These are phyloP conservation scores for Vitis cinerea DNA, from an alignment of 164 flowering plant species.

Conservation along the genomic window DNA sequence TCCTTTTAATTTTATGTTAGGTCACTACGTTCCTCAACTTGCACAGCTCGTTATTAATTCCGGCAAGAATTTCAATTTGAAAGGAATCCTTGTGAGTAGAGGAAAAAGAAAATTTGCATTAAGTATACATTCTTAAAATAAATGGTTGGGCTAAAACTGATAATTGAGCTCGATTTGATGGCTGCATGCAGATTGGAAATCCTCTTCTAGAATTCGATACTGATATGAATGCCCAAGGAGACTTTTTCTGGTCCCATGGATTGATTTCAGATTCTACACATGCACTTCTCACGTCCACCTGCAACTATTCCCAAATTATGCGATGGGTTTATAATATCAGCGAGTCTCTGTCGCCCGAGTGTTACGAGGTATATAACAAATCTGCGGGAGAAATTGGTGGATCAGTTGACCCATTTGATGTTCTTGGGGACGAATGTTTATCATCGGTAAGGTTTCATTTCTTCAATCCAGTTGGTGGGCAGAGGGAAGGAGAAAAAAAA, in stretches of 20 bases:
- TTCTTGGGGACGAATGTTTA: constrained; percentile 73
- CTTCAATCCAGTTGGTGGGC: constrained; percentile 35
- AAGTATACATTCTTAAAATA: too few species aligned
- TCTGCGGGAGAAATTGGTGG: constrained; percentile 59
- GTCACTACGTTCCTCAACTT: constrained; percentile 80
- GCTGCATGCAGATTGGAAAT: too few species aligned
- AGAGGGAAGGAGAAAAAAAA: too few species aligned
- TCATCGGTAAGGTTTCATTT: constrained; percentile 29
- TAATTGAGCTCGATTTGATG: too few species aligned
- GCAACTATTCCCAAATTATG: constrained; percentile 68
- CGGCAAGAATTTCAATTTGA: constrained; percentile 65
- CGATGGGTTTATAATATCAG: constrained; percentile 9
- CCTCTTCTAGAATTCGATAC: constrained; percentile 42
- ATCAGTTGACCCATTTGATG: constrained; percentile 66
- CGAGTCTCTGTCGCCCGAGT: constrained; percentile 48
- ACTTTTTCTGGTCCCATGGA: constrained; percentile 76
- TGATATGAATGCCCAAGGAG: constrained; percentile 70
- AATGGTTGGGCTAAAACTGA: too few species aligned
- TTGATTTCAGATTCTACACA: constrained; percentile 71
- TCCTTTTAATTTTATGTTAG: constrained; percentile 22
- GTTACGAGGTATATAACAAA: constrained; percentile 49
- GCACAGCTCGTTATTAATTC: constrained; percentile 55
- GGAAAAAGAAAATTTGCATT: too few species aligned
- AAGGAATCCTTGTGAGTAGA: constrained; percentile 74
- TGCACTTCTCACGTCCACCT: constrained; percentile 45